Percentiles rank a stretch among this genome's conserved stretches.
These are phyloP conservation scores for Candida coquimbonensis DNA, from an alignment of 805 yeast species.

Conservation along the genomic window DNA sequence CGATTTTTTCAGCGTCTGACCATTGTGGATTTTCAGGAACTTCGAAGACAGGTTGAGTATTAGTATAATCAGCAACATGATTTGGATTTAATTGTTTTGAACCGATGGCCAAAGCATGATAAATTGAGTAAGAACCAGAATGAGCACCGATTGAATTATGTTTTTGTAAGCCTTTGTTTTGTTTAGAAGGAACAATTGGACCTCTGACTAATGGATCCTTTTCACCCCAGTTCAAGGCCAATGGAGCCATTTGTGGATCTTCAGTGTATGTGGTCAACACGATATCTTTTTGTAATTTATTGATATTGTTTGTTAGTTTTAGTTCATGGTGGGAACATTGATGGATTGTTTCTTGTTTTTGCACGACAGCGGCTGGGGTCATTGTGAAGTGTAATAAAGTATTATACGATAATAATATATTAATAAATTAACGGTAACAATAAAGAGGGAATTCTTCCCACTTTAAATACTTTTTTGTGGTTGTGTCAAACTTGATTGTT, in stretches of 20 bases:
- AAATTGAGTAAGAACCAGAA: constrained; percentile 55
- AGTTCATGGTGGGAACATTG: constrained; percentile 10
- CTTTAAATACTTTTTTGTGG: no score
- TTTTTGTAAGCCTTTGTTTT: constrained; percentile 39
- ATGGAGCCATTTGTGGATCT: constrained; percentile 42
- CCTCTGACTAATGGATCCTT: constrained; percentile 43
- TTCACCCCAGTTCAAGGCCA: constrained; percentile 48
- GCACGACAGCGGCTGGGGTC: constrained; percentile 24
- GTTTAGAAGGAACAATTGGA: constrained; percentile 50
- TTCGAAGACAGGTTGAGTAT: constrained; percentile 54
- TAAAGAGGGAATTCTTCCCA: background rate
- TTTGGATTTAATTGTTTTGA: constrained; percentile 45
- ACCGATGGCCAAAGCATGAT: constrained; percentile 62
- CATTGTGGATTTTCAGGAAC: constrained; percentile 51
- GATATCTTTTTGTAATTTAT: constrained; percentile 21
- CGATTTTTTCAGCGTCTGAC: constrained; percentile 50
- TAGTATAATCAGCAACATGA: constrained; percentile 53
- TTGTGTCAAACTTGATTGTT: background rate
- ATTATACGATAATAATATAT: background rate
- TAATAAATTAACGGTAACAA: background rate
- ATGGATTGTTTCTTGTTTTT: constrained; percentile 2
- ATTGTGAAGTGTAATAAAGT: constrained; percentile 6
- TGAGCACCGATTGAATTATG: constrained; percentile 64
- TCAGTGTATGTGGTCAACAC: constrained; percentile 47
- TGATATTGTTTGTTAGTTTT: constrained; percentile 13